A percentile compares a stretch with the other conserved stretches of the same genome.
phyloP scores from a whole-genome alignment of 129 eudicot species.

The Saussurea involucrata region DNA sequence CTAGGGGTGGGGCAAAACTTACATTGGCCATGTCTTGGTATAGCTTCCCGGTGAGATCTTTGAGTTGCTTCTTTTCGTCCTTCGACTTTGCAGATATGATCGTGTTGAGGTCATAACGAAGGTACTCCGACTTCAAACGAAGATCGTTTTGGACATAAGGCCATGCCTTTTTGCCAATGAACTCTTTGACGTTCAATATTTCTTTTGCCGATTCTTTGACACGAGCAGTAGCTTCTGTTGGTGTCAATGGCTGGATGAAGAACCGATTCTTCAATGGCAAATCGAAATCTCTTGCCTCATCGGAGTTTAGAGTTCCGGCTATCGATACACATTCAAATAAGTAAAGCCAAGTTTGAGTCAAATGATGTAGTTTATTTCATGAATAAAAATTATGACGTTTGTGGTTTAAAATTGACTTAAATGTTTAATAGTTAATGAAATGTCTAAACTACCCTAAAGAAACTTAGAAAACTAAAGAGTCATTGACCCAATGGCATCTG shows the following conservation, averaged over 20 bases:
- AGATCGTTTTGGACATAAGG: constrained; percentile 94
- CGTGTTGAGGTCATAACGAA: constrained; percentile 92
- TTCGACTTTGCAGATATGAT: constrained; percentile 76
- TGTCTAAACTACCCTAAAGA: background rate
- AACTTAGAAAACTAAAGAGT: background rate
- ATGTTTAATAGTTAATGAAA: background rate
- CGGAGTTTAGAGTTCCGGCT: constrained; percentile 97
- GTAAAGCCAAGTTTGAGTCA: background rate
- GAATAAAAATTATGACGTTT: background rate
- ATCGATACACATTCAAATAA: constrained; percentile 18
- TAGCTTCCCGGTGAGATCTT: constrained; percentile 79
- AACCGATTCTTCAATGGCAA: constrained; percentile 70
- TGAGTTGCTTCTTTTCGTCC: constrained; percentile 67
- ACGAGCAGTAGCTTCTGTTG: constrained; percentile 72
- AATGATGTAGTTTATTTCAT: background rate
- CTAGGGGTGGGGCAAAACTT: constrained; percentile 19
- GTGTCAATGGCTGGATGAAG: constrained; percentile 72
- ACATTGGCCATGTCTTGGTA: constrained; percentile 58
- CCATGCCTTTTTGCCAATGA: constrained; percentile 94
- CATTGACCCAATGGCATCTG: background rate
- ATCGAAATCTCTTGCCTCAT: constrained; percentile 71
- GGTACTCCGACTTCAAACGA: constrained; percentile 68
- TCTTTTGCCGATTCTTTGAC: constrained; percentile 94
- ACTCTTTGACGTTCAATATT: constrained; percentile 59
- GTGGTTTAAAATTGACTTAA: background rate